A percentile compares a stretch with the other conserved stretches of the same genome.
These are phyloP conservation scores for Massariosphaeria phaeospora DNA, from an alignment of 495 filamentous ascomycete genomes.

Conservation along the genomic window DNA sequence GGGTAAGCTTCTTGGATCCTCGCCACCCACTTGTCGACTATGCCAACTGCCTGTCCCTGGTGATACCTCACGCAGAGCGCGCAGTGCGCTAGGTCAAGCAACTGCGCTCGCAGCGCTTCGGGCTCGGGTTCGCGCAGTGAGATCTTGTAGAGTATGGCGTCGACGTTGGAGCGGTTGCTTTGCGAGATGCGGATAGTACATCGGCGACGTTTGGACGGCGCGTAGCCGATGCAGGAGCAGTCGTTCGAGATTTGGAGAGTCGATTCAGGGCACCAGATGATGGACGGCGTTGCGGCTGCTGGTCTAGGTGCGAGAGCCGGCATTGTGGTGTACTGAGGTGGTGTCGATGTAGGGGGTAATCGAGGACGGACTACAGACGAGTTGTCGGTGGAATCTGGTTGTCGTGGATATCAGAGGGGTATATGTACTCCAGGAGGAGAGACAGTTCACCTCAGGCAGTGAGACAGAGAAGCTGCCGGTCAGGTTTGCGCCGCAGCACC, in stretches of 20 bases:
- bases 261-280: neutral
- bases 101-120: neutral
- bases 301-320: too few species aligned
- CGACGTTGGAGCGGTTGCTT: neutral
- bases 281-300: too few species aligned
- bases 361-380: too few species aligned
- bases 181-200: neutral
- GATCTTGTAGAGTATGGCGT: neutral
- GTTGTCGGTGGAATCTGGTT: neutral
- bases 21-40: neutral
- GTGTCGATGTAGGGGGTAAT: too few species aligned
- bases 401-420: neutral
- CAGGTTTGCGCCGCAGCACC: neutral
- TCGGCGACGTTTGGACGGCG: neutral
- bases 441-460: neutral
- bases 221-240: conserved; percentile 1
- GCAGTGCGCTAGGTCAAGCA: neutral
- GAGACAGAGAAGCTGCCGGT: neutral
- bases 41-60: neutral
- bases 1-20: neutral
- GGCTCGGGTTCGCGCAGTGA: neutral
- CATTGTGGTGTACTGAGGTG: neutral
- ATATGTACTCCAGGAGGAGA: neutral
- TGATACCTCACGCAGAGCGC: neutral
- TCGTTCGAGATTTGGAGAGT: neutral